Evolutionary conservation across 257 asterid genomes (phyloP).

Genomic region (Ajuga chamaepitys): DNA sequence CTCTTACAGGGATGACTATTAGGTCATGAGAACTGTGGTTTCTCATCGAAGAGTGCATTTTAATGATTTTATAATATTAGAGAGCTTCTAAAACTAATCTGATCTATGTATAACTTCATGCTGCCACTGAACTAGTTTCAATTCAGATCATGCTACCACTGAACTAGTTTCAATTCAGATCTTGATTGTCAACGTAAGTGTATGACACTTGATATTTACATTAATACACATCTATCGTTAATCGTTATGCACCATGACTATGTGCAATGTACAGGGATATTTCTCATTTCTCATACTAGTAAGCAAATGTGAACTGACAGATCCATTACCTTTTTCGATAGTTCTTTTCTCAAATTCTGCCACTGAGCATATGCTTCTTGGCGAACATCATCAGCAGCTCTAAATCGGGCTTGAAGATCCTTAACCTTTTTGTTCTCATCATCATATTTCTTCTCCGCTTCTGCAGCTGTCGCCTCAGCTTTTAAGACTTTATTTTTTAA

Average conservation of each 20-base stretch:
- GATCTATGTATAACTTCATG: background rate
- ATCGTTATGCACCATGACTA: background rate
- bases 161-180: background rate
- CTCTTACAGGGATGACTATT: background rate
- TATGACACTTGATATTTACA: background rate
- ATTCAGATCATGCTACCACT: background rate
- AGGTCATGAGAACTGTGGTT: background rate
- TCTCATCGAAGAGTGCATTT: background rate
- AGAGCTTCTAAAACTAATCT: background rate
- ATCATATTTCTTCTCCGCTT: slow-evolving; percentile 53
- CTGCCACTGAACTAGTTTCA: background rate
- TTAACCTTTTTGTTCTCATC: slow-evolving; percentile 52
- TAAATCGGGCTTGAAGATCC: slow-evolving; percentile 63
- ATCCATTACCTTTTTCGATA: slow-evolving; percentile 56
- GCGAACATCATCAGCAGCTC: slow-evolving; percentile 80
- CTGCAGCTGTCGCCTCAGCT: slow-evolving; percentile 56
- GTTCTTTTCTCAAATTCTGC: slow-evolving; percentile 53
- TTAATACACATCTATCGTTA: background rate
- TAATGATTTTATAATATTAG: background rate
- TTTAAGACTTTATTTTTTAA: slow-evolving; percentile 51
- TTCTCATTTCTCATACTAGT: background rate
- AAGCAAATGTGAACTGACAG: slow-evolving; percentile 5
- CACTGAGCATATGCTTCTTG: slow-evolving; percentile 67
- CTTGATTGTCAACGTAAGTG: background rate
- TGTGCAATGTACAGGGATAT: background rate